These are phyloP conservation scores for Ascochyta rabiei DNA, from an alignment of 2,329 filamentous ascomycete genomes.

Conservation along the genomic window DNA sequence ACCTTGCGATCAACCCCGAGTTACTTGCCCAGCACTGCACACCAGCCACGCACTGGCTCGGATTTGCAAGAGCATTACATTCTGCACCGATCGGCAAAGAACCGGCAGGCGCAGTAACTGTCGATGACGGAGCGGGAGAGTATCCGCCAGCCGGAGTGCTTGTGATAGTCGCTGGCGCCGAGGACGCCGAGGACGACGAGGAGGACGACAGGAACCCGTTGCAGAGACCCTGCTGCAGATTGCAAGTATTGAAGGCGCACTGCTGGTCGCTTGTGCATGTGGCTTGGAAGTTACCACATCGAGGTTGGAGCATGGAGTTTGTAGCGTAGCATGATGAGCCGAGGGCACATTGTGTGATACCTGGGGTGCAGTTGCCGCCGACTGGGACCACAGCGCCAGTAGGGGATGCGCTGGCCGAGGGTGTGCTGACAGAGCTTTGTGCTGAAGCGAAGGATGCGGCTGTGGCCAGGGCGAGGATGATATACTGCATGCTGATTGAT, in stretches of 20 bases:
- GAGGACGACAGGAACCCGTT: slow-evolving; percentile 20
- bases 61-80: slow-evolving; percentile 19
- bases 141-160: slow-evolving; percentile 2
- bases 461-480: slow-evolving; percentile 19
- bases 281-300: slow-evolving; percentile 30
- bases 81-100: slow-evolving; percentile 24
- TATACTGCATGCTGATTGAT: slow-evolving; percentile 23
- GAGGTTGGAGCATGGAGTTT: slow-evolving; percentile 18
- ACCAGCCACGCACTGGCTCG: slow-evolving; percentile 17
- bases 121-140: slow-evolving; percentile 16
- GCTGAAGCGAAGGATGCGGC: slow-evolving; percentile 18
- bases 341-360: slow-evolving; percentile 19
- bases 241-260: slow-evolving; percentile 30
- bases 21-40: slow-evolving; percentile 26
- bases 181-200: background rate
- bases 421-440: slow-evolving; percentile 5
- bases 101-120: slow-evolving; percentile 20
- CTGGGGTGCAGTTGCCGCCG: slow-evolving; percentile 19
- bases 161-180: slow-evolving; percentile 13
- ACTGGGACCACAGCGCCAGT: slow-evolving; percentile 18
- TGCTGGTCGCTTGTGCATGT: slow-evolving; percentile 24
- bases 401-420: slow-evolving; percentile 4
- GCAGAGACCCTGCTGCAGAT: slow-evolving; percentile 19
- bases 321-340: slow-evolving; percentile 24
- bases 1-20: slow-evolving; percentile 15